Evolutionary conservation across 257 asterid genomes (phyloP).

Genomic region (Nicotiana obtusifolia): DNA sequence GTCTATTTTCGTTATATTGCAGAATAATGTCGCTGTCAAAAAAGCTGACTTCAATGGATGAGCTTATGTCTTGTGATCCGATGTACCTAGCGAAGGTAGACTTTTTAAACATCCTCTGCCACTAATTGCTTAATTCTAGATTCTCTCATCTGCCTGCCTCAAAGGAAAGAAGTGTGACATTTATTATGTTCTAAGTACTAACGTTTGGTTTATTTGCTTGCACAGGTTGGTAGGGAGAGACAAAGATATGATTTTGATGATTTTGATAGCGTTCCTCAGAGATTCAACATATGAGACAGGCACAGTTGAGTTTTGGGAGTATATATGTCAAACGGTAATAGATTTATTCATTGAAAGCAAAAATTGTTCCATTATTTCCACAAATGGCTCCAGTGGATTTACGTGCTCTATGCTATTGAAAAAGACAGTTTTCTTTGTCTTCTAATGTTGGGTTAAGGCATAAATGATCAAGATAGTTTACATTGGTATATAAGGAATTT

Average conservation of each 20-base stretch:
- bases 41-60: constrained; percentile 75
- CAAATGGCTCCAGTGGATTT: neutral
- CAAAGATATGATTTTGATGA: constrained; percentile 81
- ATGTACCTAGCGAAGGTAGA: constrained; percentile 71
- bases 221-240: constrained; percentile 79
- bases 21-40: constrained; percentile 75
- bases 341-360: neutral
- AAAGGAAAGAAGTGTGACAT: neutral
- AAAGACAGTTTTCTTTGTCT: neutral
- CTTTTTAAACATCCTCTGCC: neutral
- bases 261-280: constrained; percentile 63
- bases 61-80: constrained; percentile 64
- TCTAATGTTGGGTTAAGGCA: neutral
- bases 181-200: neutral
- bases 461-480: neutral
- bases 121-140: neutral
- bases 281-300: constrained; percentile 50
- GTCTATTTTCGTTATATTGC: constrained; percentile 13
- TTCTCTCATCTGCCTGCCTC: neutral
- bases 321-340: neutral
- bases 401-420: neutral
- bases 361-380: neutral
- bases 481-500: neutral
- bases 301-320: neutral
- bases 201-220: neutral